Conservation (phyloP, 2,329 filamentous ascomycete species). For the Fusarium oxysporum region DNA sequence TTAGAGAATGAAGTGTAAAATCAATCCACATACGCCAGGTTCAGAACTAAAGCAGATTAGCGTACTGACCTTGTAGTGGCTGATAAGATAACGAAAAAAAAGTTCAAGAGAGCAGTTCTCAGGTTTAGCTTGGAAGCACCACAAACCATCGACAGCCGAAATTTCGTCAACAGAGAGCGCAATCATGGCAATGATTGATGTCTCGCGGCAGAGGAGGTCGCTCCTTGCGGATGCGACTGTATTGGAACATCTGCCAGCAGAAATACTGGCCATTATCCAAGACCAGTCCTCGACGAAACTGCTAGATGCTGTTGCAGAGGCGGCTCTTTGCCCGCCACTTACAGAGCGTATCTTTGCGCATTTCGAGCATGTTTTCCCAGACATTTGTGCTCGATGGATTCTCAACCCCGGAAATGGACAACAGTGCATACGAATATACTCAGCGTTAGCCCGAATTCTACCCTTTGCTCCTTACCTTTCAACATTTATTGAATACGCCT, state of each 20-base stretch:
- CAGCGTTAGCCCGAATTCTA: slow-evolving; percentile 82
- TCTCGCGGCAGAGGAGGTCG: slow-evolving; percentile 66
- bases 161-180: slow-evolving; percentile 47
- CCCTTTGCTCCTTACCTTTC: slow-evolving; percentile 85
- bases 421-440: slow-evolving; percentile 63
- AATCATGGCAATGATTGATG: slow-evolving; percentile 67
- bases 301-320: slow-evolving; percentile 76
- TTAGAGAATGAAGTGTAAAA: background rate
- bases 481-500: slow-evolving; percentile 69
- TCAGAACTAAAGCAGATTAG: slow-evolving; percentile 27
- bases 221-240: slow-evolving; percentile 66
- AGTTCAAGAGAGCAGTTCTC: slow-evolving; percentile 49
- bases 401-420: slow-evolving; percentile 56
- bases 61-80: background rate
- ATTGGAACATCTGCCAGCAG: slow-evolving; percentile 72
- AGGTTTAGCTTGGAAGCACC: slow-evolving; percentile 39
- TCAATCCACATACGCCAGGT: background rate
- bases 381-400: slow-evolving; percentile 86
- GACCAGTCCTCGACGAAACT: slow-evolving; percentile 72
- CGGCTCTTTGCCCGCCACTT: slow-evolving; percentile 75
- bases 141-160: slow-evolving; percentile 42
- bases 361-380: slow-evolving; percentile 81
- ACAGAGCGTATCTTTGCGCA: slow-evolving; percentile 80
- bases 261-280: slow-evolving; percentile 76
- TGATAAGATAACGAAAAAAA: slow-evolving; percentile 51